Conservation (phyloP, 805 yeast genomes). For the Jamesozyma hellenica region DNA sequence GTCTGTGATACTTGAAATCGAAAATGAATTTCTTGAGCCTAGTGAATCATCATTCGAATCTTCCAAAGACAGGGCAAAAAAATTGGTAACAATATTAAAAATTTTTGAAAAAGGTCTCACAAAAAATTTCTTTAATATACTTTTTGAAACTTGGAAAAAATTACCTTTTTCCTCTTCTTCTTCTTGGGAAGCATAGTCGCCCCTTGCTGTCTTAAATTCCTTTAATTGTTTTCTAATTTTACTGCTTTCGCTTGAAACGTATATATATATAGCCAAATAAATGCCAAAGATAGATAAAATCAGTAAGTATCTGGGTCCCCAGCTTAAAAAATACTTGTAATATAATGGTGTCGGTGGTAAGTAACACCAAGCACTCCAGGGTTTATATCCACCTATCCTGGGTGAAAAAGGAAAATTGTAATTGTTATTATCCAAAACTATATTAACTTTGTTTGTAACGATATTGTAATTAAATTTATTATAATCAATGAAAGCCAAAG, state of each 20-base stretch:
- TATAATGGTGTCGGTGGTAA: constrained; percentile 63
- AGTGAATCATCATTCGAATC: constrained; percentile 9
- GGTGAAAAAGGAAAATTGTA: constrained; percentile 16
- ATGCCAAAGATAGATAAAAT: constrained; percentile 51
- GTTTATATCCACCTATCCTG: constrained; percentile 42
- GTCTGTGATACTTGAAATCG: neutral
- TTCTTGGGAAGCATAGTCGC: neutral
- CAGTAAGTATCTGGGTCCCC: constrained; percentile 72
- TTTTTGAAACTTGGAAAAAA: neutral
- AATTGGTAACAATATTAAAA: constrained; percentile 6
- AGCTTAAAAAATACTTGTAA: constrained; percentile 63
- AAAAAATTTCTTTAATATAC: neutral
- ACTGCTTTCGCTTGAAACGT: constrained; percentile 55
- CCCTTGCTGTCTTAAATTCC: constrained; percentile 12
- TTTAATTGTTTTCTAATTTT: constrained; percentile 34
- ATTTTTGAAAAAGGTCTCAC: neutral
- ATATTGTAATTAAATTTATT: constrained; percentile 9
- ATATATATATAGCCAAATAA: constrained; percentile 61
- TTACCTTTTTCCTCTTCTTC: neutral
- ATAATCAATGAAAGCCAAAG: constrained; percentile 53
- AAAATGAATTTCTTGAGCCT: constrained; percentile 3
- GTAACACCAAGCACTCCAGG: constrained; percentile 69
- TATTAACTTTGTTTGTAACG: constrained; percentile 12
- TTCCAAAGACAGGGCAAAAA: constrained; percentile 18
- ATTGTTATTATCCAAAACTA: constrained; percentile 20